Evolutionary conservation across 495 filamentous ascomycete species (phyloP).

Genomic region (Hypomontagnella monticulosa): DNA sequence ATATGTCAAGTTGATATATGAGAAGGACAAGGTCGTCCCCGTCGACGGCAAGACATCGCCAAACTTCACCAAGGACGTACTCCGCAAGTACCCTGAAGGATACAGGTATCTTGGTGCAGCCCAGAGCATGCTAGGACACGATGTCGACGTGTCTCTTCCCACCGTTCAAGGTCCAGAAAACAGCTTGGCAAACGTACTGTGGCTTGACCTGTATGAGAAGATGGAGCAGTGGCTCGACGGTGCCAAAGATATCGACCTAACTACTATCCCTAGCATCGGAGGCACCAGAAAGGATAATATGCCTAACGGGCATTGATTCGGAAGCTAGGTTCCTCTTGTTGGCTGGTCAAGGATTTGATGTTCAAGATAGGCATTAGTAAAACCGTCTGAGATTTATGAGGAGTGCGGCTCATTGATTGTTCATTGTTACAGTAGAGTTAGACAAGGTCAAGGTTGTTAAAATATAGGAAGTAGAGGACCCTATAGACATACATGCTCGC

Average conservation of each 20-base stretch:
- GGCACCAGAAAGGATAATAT: not conserved
- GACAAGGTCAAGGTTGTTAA: constrained; percentile 1
- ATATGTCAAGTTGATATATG: constrained; percentile 72
- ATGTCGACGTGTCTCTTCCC: constrained; percentile 52
- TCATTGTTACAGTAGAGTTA: not conserved
- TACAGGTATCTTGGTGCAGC: constrained; percentile 65
- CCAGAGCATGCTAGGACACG: constrained; percentile 56
- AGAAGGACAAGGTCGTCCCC: constrained; percentile 73
- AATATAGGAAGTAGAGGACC: not conserved
- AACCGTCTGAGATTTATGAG: not conserved
- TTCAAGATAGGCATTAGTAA: not conserved
- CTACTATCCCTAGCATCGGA: not conserved
- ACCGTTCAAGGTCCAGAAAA: constrained; percentile 42
- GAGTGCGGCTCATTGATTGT: no score
- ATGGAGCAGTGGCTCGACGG: constrained; percentile 58
- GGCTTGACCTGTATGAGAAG: constrained; percentile 56
- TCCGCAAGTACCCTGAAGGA: constrained; percentile 62
- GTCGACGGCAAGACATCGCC: constrained; percentile 64
- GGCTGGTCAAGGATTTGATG: not conserved
- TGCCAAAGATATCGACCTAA: constrained; percentile 42
- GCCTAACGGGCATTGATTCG: constrained; percentile 1
- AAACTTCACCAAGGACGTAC: constrained; percentile 55
- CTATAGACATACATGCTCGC: not conserved
- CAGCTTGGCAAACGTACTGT: constrained; percentile 40
- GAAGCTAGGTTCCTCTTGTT: not conserved